Evolutionary conservation across 257 asterid species (phyloP).

Genomic region (Rauvolfia tetraphylla): DNA sequence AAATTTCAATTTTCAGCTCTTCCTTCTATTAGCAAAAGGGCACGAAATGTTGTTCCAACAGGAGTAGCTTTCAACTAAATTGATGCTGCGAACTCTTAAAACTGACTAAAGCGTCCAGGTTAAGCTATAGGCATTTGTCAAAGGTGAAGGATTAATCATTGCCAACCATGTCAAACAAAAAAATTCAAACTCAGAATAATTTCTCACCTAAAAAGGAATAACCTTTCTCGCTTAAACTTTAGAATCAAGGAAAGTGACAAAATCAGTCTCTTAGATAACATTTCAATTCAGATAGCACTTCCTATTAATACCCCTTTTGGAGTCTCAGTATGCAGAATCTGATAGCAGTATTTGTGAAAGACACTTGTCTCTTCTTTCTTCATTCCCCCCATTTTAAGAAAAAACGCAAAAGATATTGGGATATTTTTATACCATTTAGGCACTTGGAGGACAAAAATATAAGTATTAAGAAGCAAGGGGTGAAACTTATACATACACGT

Average conservation of each 20-base stretch:
- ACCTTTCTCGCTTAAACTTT: not conserved
- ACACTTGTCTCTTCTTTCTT: no score
- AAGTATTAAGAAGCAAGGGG: not conserved
- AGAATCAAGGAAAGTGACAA: not conserved
- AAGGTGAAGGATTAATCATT: not conserved
- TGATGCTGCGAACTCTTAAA: not conserved
- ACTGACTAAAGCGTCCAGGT: not conserved
- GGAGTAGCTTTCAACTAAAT: no score
- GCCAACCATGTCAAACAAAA: not conserved
- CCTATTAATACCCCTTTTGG: not conserved
- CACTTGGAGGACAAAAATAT: not conserved
- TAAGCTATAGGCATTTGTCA: not conserved
- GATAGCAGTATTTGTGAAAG: not conserved
- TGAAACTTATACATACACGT: conserved; percentile 34
- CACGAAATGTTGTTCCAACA: not conserved
- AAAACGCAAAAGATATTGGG: not conserved
- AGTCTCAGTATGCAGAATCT: not conserved
- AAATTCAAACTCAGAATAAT: not conserved
- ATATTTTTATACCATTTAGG: not conserved
- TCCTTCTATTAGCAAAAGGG: not conserved
- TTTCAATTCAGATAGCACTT: not conserved
- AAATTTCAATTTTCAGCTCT: not conserved
- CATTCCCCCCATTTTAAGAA: not conserved
- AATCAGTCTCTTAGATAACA: not conserved
- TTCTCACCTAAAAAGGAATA: not conserved